phyloP scores from a whole-genome alignment of 108 stramenopile species.

The Craspedostauros australis region DNA sequence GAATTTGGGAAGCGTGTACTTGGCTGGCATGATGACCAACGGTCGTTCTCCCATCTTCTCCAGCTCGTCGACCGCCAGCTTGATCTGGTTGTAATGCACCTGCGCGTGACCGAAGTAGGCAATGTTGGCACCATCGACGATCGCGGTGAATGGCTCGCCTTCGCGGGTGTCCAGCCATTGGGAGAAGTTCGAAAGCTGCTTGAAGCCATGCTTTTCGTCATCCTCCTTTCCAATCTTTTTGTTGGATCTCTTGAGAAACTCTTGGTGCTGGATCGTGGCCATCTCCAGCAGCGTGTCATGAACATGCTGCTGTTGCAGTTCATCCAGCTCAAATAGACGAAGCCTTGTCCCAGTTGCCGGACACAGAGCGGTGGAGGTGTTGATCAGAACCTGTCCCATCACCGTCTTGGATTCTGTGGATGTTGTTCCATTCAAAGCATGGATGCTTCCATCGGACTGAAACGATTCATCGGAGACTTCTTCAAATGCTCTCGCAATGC shows the following conservation, averaged over 20 bases:
- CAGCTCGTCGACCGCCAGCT: conserved; percentile 52
- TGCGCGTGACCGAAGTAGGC: conserved; percentile 64
- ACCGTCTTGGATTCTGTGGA: too few relatives aligned
- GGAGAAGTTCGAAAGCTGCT: conserved; percentile 48
- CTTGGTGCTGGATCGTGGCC: conserved; percentile 24
- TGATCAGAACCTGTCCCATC: conserved; percentile 40
- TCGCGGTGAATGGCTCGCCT: conserved; percentile 78
- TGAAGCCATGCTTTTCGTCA: conserved; percentile 19
- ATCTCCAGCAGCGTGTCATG: conserved; percentile 48
- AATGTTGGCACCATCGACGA: conserved; percentile 79
- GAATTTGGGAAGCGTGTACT: conserved; percentile 37
- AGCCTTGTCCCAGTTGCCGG: conserved; percentile 58
- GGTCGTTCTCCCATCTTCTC: conserved; percentile 67
- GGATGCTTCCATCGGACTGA: too few relatives aligned
- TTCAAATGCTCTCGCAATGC: conserved; percentile 47
- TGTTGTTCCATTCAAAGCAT: too few relatives aligned
- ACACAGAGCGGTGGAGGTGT: conserved; percentile 50
- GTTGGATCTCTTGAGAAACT: conserved; percentile 12
- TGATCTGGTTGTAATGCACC: conserved; percentile 54
- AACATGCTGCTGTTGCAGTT: conserved; percentile 51
- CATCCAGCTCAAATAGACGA: conserved; percentile 51
- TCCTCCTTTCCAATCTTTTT: conserved; percentile 1
- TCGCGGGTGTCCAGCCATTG: conserved; percentile 65
- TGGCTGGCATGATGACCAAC: conserved; percentile 69
- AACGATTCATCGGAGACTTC: conserved; percentile 10